Evolutionary conservation across 305 asterid genomes (phyloP), one percentile per base, ranked within the genome.

Genomic region (Rubia occidens): DNA sequence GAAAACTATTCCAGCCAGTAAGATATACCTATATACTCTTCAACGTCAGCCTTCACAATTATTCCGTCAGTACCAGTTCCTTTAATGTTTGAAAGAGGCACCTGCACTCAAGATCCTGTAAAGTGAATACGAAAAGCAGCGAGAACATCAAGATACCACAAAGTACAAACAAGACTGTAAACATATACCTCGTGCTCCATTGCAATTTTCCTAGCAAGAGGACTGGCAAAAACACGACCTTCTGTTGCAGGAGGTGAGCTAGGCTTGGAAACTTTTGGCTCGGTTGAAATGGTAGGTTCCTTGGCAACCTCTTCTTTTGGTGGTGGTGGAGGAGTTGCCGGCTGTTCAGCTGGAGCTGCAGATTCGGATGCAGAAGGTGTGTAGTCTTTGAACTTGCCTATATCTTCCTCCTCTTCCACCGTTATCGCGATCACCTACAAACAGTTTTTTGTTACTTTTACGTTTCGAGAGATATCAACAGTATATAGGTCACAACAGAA

Each of bases 21-120:
- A 70, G 17, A 70, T 74, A 58, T 93, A 93, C 98, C 98, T 67
- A 93, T 84, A 83, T 88, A 87, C 72, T 87, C 95, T 79, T 93
- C 98, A 82, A 93, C 79, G 66, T 90, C 98, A 72, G 96, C 97
- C 84, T 93, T 93, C 81, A 93, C 94, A 72, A 93, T 85, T 76
- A 86, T 87, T 53, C 98, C 97, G 72, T 86, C 96, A 54, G 95
- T 91, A 82, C 98, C 98, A 70, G 97, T 88, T 78, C 98, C 98
- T 82, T 86, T 86, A 76, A 93, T 78, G 77, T 71, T 82, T 76
- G 94, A 82, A 73, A 93, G 90, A 56, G 96, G 59, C 74, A 93
- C 86, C 98, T 93, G 82, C 66, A 78, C 68, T 60, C 63, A 74
- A 68, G 78, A 64, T 54, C 72, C 78, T 9, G 64, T 9, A 20